These are phyloP conservation scores for Discostella stelligeroides DNA, from an alignment of 108 stramenopile genomes.

Conservation along the genomic window DNA sequence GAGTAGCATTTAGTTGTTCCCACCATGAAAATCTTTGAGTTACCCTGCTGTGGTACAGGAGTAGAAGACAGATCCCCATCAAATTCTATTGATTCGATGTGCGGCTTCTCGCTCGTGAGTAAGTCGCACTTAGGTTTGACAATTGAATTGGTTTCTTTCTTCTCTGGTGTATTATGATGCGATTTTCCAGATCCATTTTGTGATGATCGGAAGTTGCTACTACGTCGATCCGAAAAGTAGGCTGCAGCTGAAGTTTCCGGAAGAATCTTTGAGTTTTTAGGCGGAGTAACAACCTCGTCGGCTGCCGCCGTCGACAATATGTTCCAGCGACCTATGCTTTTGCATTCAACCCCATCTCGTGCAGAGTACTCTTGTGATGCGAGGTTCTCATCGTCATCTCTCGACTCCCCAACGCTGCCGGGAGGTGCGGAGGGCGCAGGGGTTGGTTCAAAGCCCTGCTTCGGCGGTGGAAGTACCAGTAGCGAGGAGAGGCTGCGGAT, in stretches of 20 bases:
- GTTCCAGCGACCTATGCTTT: not conserved
- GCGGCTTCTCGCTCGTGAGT: not conserved
- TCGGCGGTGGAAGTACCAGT: not conserved
- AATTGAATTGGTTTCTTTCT: not conserved
- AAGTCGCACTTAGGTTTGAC: not conserved
- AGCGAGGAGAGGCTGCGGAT: too few species aligned
- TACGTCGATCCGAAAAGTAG: not conserved
- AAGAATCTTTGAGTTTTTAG: not conserved
- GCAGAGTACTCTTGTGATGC: constrained; percentile 1
- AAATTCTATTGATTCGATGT: not conserved
- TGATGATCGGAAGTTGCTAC: not conserved
- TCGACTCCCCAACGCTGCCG: not conserved
- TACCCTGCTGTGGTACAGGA: too few species aligned
- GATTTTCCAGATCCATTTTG: not conserved
- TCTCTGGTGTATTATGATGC: not conserved
- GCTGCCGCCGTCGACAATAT: not conserved
- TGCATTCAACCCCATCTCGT: constrained; percentile 3
- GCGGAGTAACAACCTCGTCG: not conserved
- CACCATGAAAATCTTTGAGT: constrained; percentile 17
- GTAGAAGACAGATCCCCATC: not conserved
- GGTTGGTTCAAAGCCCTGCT: not conserved
- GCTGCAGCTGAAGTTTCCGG: not conserved
- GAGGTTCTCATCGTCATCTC: not conserved
- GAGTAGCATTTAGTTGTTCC: constrained; percentile 52
- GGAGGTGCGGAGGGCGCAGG: constrained; percentile 8